phyloP scores from a whole-genome alignment of 306 rosid species.

The Cucumis sativus region DNA sequence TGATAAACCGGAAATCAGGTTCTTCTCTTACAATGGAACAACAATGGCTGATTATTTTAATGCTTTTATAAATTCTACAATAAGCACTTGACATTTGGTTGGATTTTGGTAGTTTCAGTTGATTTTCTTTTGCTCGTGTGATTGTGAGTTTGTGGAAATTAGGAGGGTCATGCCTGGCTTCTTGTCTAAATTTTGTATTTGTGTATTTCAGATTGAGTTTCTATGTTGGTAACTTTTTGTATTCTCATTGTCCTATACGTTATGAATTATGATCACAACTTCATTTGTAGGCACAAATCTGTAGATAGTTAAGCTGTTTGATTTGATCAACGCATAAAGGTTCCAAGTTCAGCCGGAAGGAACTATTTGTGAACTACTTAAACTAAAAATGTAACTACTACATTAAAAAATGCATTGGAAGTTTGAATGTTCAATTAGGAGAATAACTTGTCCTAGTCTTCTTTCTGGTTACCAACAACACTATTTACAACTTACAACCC shows the following conservation, averaged over 20 bases:
- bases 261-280: background rate
- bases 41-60: background rate
- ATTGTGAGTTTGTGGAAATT: background rate
- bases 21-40: conserved; percentile 7
- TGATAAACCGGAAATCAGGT: conserved; percentile 77
- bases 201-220: background rate
- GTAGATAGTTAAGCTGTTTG: background rate
- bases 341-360: background rate
- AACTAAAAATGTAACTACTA: background rate
- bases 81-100: background rate
- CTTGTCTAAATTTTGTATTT: background rate
- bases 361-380: background rate
- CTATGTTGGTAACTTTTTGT: background rate
- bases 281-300: background rate
- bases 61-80: background rate
- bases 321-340: background rate
- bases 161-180: background rate
- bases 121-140: background rate
- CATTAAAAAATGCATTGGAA: background rate
- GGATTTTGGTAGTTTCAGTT: background rate
- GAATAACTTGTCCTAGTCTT: background rate
- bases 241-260: background rate
- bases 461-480: background rate
- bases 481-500: background rate
- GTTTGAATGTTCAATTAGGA: background rate